Base-by-base conservation (phyloP, 805 yeast genomes). In the Ogataea pini region DNA sequence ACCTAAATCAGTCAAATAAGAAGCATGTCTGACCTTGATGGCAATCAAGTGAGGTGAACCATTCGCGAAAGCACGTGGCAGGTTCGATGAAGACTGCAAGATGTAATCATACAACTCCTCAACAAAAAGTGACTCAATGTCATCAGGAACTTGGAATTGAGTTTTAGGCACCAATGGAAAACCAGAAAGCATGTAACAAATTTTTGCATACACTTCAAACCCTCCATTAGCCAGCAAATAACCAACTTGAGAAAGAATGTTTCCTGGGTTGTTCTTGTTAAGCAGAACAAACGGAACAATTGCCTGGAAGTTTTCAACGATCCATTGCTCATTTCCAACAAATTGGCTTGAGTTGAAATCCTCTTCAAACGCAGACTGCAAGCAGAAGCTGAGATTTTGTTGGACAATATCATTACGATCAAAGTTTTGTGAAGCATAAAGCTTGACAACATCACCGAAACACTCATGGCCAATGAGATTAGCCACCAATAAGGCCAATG, bases 401-500 rank as follows among this genome's bases (percentile, higher is more conserved):
- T 61, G 58, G 13, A 63, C 22, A 2, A 58, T n/a, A 48, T 60
- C 61, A 9, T 49, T 24, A 1, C 36, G 31, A 24, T 57, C 54
- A 36, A 66, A 58, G 18, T 50, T 53, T 6, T 42, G 36, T 1
- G 49, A 24, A 0, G 62, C 40, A 49, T 59, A 68, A 12, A 64
- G 36, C 19, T 82, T 72, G 5, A 85, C 83, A 2, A 85, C 77
- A 19, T 62, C 58, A 9, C 55, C 46, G 34, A 64, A 57, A 32
- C 73, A 72, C 3, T 80, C 83, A 17, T 79, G 77, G 2, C 94
- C 85, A 22, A 81, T 69, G 14, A 88, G 64, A 50, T 83, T 77
- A 1, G 95, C 83, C 42, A 91, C 70, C 25, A 89, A 63, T 46
- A 92, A 67, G 0, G 96, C 86, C 64, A 90, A 72, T 0, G 92